Percentiles rank a stretch among this genome's conserved stretches.
These are phyloP conservation scores for Ustilago lituana DNA, from an alignment of 1,284 basidiomycete species.

Conservation along the genomic window DNA sequence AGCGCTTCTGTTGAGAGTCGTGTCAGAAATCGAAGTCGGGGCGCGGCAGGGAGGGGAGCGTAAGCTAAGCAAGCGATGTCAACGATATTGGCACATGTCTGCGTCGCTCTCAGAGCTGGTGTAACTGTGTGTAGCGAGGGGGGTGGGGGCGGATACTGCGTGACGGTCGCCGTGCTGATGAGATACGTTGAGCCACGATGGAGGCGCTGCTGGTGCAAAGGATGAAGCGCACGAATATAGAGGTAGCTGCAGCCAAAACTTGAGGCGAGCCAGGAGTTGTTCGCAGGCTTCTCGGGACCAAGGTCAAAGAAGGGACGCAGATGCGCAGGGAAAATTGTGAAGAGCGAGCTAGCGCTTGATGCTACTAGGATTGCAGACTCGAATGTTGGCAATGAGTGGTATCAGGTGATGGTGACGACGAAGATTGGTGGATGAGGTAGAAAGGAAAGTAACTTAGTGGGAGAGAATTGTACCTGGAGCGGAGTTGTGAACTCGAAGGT, in stretches of 20 bases:
- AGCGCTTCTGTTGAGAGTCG: too few species aligned
- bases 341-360: slow-evolving; percentile 1
- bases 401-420: neutral
- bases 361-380: too few species aligned
- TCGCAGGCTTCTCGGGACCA: neutral
- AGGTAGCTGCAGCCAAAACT: too few species aligned
- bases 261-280: neutral
- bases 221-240: too few species aligned
- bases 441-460: neutral
- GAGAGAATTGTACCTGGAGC: too few species aligned
- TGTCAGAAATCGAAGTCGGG: too few species aligned
- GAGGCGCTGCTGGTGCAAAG: too few species aligned
- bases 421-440: neutral
- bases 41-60: too few species aligned
- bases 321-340: neutral
- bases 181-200: too few species aligned
- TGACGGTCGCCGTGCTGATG: too few species aligned
- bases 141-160: neutral
- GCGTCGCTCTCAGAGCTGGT: neutral
- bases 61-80: neutral
- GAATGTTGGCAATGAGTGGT: too few species aligned
- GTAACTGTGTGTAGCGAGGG: neutral
- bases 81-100: slow-evolving; percentile 11
- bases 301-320: neutral
- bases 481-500: too few species aligned